Evolutionary conservation across 2,329 filamentous ascomycete genomes (phyloP), one percentile per base, ranked within the genome.

Genomic region (Verticillium klebahnii): DNA sequence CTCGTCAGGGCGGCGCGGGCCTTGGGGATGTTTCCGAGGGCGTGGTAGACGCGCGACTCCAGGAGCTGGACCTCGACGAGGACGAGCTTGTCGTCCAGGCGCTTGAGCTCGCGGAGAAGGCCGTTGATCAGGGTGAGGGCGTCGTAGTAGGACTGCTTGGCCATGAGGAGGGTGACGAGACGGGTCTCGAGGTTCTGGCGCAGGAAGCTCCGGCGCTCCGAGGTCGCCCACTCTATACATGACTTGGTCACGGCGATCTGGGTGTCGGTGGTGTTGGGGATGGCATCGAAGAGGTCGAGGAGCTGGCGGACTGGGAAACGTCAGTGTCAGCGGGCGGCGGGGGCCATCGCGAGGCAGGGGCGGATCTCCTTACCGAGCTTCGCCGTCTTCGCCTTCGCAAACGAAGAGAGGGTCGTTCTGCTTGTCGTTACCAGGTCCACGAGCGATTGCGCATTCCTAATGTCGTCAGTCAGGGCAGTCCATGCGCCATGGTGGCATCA

Each of bases 151-250:
- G 93, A 90, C 76, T 97, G 92, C 81, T 98, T 98, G 72, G 91
- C 89, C 90, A 99, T 98, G 82, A 97, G 92, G 64, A 99, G 89
- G 60, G 87, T 85, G 60, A 99, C 95, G 62, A 99, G 89, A 66
- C 95, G 91, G 62, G 94, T 96, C 83, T 99, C 93, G 73, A 99
- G 92, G 77, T 96, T 97, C 82, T 99, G 95, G 69, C 95, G 93
- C 69, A 99, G 87, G 84, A 99, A 99, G 64, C 92, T 92, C 73
- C 95, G 90, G 70, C 93, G 91, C 81, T 98, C 93, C 59, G 92
- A 91, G 60, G 94, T 92, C 57, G 95, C 95, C 95, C 95, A 99
- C 80, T 98, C 94, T 87, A 99, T 99, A 82, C 93, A 98, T 79
- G 95, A 97, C 80, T 97, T 97, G 72, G 95, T 99, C 71, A 97